Conservation (phyloP, 2,329 filamentous ascomycete species). For the Trichophyton benhamiae region DNA sequence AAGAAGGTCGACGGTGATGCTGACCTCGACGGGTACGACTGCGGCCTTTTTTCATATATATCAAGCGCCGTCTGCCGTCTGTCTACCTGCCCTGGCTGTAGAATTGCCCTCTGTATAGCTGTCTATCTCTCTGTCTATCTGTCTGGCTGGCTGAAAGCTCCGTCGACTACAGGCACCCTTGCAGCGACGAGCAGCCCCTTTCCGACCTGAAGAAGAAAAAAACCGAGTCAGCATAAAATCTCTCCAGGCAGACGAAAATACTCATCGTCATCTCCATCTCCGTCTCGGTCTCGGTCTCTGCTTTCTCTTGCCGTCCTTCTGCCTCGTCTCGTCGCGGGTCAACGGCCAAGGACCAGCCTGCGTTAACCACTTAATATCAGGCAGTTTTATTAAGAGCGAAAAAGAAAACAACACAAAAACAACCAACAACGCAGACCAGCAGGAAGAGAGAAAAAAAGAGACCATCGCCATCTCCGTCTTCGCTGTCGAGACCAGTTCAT, state of each 20-base stretch:
- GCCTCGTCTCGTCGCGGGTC: background rate
- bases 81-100: background rate
- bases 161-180: constrained; percentile 3
- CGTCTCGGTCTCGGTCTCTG: no score
- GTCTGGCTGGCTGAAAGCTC: background rate
- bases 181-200: background rate
- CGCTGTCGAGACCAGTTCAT: background rate
- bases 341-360: background rate
- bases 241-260: background rate
- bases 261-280: background rate
- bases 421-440: background rate
- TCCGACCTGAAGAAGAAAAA: background rate
- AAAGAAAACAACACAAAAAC: background rate
- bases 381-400: background rate
- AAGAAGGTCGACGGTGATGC: background rate
- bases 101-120: no score
- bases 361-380: background rate
- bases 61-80: background rate
- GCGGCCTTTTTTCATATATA: background rate
- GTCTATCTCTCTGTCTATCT: background rate
- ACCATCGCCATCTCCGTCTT: no score
- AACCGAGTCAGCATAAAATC: background rate
- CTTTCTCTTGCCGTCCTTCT: background rate
- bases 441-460: no score
- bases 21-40: background rate